phyloP scores from a whole-genome alignment of 805 yeast genomes.

The Lipomyces yamanashiensis region DNA sequence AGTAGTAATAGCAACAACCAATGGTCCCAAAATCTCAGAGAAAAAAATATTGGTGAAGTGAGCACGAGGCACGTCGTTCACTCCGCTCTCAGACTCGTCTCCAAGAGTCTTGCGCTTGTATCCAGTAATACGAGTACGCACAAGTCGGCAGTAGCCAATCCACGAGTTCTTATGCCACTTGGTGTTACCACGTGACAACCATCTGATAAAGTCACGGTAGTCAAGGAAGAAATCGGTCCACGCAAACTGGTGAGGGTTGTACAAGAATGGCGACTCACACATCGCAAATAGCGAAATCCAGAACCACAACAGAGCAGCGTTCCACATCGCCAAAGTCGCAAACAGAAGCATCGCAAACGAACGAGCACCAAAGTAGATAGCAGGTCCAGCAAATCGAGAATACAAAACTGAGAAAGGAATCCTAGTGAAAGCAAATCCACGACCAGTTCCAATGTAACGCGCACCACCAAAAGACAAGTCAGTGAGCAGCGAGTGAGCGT shows the following conservation, averaged over 20 bases:
- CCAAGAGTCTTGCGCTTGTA: constrained; percentile 75
- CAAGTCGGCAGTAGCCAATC: constrained; percentile 72
- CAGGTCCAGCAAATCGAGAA: constrained; percentile 73
- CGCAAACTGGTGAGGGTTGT: constrained; percentile 97
- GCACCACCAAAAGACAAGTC: constrained; percentile 93
- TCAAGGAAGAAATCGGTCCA: constrained; percentile 96
- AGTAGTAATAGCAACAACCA: constrained; percentile 68
- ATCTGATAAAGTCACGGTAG: constrained; percentile 87
- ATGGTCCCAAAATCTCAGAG: constrained; percentile 78
- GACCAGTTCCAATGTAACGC: constrained; percentile 85
- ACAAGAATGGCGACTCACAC: constrained; percentile 88
- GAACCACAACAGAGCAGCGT: constrained; percentile 93
- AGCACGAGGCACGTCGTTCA: constrained; percentile 73
- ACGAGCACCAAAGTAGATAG: constrained; percentile 79
- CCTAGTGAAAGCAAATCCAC: constrained; percentile 91
- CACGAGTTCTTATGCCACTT: constrained; percentile 73
- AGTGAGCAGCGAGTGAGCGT: constrained; percentile 73
- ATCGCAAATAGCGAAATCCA: constrained; percentile 91
- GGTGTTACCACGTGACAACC: constrained; percentile 83
- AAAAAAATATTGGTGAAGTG: constrained; percentile 75
- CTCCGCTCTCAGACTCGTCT: constrained; percentile 67
- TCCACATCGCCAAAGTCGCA: constrained; percentile 87
- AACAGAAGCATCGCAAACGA: constrained; percentile 71
- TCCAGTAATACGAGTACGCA: constrained; percentile 91
- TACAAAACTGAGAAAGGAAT: constrained; percentile 71